phyloP scores from a whole-genome alignment of 2,329 filamentous ascomycete genomes.

The Monosporascus sp. region DNA sequence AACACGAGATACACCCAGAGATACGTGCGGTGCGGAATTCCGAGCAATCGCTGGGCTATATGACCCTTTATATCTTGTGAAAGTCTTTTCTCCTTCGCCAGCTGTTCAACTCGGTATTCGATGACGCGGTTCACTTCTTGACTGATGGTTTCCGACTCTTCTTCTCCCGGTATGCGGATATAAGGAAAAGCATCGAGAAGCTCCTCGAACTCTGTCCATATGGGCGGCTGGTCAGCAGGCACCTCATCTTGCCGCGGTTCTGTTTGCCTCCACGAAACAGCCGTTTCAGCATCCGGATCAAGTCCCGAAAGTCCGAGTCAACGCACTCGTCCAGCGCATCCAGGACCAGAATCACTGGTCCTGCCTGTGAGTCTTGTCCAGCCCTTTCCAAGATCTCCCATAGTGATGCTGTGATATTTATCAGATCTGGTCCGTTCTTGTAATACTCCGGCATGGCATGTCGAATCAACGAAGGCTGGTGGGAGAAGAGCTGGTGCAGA shows the following conservation, averaged over 20 bases:
- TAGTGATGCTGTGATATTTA: constrained; percentile 16
- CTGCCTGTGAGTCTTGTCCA: constrained; percentile 19
- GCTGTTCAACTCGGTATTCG: constrained; percentile 16
- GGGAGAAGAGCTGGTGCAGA: constrained; percentile 33
- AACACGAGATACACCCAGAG: constrained; percentile 34
- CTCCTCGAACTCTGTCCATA: constrained; percentile 21
- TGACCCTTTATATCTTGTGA: constrained; percentile 7
- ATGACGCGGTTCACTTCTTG: constrained; percentile 32
- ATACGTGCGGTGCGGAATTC: constrained; percentile 27
- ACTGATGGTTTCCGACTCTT: constrained; percentile 29
- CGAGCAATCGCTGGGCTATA: constrained; percentile 13
- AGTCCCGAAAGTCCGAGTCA: constrained; percentile 15
- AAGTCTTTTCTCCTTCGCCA: constrained; percentile 11
- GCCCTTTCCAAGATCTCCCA: constrained; percentile 29
- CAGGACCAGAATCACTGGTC: constrained; percentile 28
- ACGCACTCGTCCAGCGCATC: constrained; percentile 36
- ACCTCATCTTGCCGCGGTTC: constrained; percentile 18
- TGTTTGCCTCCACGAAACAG: neutral
- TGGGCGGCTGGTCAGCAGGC: constrained; percentile 31
- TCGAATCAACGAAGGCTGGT: constrained; percentile 24
- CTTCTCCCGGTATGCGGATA: constrained; percentile 31
- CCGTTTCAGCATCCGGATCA: constrained; percentile 10
- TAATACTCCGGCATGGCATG: constrained; percentile 25
- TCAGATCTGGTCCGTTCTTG: constrained; percentile 22
- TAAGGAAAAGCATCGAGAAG: too few relatives aligned